Conservation (phyloP, 2,329 filamentous ascomycete genomes). For the Fusarium sarcochroum region DNA sequence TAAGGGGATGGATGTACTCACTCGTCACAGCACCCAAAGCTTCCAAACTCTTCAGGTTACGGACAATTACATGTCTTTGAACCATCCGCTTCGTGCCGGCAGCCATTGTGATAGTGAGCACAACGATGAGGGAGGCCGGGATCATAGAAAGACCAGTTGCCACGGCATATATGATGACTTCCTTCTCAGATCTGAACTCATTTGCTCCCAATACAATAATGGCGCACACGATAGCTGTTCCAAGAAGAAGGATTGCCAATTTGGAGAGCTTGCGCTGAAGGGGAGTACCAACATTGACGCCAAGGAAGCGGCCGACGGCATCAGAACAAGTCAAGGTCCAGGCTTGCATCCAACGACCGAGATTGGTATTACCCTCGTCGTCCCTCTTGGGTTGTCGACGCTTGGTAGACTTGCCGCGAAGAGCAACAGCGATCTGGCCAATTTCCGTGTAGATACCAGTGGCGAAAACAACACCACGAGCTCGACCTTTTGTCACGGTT, state of each 20-base stretch:
- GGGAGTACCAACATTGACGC: slow-evolving; percentile 77
- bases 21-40: slow-evolving; percentile 70
- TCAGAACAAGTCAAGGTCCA: slow-evolving; percentile 62
- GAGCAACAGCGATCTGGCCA: slow-evolving; percentile 68
- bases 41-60: slow-evolving; percentile 66
- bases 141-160: slow-evolving; percentile 65
- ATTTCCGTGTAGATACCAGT: slow-evolving; percentile 75
- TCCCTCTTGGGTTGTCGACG: slow-evolving; percentile 58
- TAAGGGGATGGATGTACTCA: slow-evolving; percentile 33
- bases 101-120: slow-evolving; percentile 73
- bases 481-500: slow-evolving; percentile 73
- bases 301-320: slow-evolving; percentile 73
- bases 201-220: slow-evolving; percentile 79
- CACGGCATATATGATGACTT: slow-evolving; percentile 71
- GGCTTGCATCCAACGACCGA: slow-evolving; percentile 53
- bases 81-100: slow-evolving; percentile 68
- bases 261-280: slow-evolving; percentile 77
- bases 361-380: slow-evolving; percentile 57
- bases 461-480: slow-evolving; percentile 71
- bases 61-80: slow-evolving; percentile 65
- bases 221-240: slow-evolving; percentile 76
- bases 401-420: slow-evolving; percentile 57
- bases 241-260: slow-evolving; percentile 76
- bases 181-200: slow-evolving; percentile 64
- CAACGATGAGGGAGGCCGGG: slow-evolving; percentile 62